Evolutionary conservation across 306 rosid species (phyloP).

Genomic region (Dalbergia cultrata): DNA sequence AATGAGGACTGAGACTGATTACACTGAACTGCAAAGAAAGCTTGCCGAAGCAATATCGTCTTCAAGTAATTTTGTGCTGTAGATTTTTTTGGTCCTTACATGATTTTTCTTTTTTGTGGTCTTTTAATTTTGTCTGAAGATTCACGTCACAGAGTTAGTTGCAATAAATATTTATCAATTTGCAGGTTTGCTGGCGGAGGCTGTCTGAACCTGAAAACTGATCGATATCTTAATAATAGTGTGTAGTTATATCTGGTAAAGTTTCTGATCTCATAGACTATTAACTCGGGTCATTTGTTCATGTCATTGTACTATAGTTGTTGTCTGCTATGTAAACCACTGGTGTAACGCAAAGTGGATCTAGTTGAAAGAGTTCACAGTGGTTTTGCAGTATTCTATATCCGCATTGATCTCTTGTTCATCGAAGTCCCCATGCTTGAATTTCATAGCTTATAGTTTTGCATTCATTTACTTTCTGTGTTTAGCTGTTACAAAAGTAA

Average conservation of each 20-base stretch:
- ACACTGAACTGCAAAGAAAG: constrained; percentile 59
- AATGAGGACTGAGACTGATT: constrained; percentile 26
- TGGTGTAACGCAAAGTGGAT: neutral
- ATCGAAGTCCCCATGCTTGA: constrained; percentile 16
- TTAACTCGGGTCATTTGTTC: constrained; percentile 9
- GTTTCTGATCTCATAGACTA: constrained; percentile 15
- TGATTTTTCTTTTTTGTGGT: neutral
- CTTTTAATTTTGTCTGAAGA: neutral
- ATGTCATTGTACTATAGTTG: neutral
- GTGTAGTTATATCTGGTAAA: neutral
- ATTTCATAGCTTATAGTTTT: neutral
- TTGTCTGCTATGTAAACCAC: neutral
- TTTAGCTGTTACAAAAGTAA: too few relatives aligned
- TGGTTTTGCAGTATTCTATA: constrained; percentile 8
- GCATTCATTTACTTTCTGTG: neutral
- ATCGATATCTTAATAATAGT: neutral
- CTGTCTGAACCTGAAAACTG: constrained; percentile 4
- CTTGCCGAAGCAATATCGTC: constrained; percentile 50
- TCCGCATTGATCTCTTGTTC: neutral
- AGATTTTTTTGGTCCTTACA: neutral
- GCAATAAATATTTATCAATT: neutral
- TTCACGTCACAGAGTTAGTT: neutral
- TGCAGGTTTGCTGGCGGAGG: constrained; percentile 39
- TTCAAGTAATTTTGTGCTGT: constrained; percentile 33
- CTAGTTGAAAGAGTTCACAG: neutral